A percentile compares a stretch with the other conserved stretches of the same genome.
phyloP scores from a whole-genome alignment of 805 yeast species.

The Lipomyces mesembrius region DNA sequence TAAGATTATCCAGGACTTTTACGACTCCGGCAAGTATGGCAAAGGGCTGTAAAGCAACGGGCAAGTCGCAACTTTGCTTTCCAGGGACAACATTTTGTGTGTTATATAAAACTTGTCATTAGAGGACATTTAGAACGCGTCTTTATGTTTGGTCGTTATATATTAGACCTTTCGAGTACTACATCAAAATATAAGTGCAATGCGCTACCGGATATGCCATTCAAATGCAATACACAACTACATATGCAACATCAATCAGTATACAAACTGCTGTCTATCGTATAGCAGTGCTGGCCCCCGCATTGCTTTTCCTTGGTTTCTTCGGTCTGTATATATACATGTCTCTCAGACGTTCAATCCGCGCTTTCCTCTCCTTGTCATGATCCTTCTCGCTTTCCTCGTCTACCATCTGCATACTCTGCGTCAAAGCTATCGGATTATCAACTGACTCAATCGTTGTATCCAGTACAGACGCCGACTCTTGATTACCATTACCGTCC shows the following conservation, averaged over 20 bases:
- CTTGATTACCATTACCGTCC: neutral
- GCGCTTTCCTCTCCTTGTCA: conserved; percentile 17
- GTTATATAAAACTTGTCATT: neutral
- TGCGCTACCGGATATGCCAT: neutral
- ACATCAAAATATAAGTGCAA: neutral
- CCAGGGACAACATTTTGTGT: neutral
- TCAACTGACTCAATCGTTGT: neutral
- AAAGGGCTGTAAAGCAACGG: conserved; percentile 66
- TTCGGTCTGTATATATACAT: conserved; percentile 26
- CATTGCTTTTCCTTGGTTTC: neutral
- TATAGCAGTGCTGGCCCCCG: neutral
- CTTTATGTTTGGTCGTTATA: neutral
- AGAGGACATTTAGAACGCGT: neutral
- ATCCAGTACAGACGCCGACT: neutral
- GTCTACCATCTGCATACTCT: neutral
- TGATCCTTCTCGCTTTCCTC: conserved; percentile 2
- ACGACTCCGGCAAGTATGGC: conserved; percentile 80
- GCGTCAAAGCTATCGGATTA: neutral
- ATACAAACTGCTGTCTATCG: neutral
- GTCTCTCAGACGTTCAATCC: conserved; percentile 23
- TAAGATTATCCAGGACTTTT: conserved; percentile 70
- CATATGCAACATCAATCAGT: neutral
- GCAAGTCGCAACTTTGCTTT: neutral
- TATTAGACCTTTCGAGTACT: neutral
- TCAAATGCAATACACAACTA: neutral